These are phyloP conservation scores for Epichloe sp. DNA, from an alignment of 2,329 filamentous ascomycete genomes.

Conservation along the genomic window DNA sequence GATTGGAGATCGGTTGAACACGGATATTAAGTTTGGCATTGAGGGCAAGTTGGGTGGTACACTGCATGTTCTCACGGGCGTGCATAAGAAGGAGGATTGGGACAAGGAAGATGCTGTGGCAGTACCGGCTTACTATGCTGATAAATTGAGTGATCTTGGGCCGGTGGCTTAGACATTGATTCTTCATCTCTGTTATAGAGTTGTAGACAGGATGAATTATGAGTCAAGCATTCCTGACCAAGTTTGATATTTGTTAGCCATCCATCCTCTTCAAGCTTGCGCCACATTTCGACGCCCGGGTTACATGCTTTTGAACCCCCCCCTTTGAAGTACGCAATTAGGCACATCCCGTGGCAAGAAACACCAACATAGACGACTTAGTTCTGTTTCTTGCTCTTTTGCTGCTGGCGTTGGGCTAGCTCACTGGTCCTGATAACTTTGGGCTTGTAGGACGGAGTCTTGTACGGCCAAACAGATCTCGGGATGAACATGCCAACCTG, in stretches of 20 bases:
- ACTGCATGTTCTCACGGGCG: conserved; percentile 79
- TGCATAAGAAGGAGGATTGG: conserved; percentile 75
- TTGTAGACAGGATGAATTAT: background rate
- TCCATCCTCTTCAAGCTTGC: background rate
- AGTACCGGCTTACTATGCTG: conserved; percentile 71
- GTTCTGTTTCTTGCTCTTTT: conserved; percentile 26
- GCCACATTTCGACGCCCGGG: background rate
- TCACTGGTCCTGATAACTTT: conserved; percentile 40
- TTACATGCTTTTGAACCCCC: background rate
- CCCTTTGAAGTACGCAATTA: background rate
- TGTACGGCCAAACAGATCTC: conserved; percentile 31
- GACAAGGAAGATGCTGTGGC: conserved; percentile 53
- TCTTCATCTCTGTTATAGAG: conserved; percentile 1
- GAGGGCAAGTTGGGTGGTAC: conserved; percentile 86
- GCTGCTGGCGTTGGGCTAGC: conserved; percentile 30
- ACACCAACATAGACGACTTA: conserved; percentile 2
- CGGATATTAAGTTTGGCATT: conserved; percentile 90
- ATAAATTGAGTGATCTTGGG: conserved; percentile 66
- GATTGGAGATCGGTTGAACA: conserved; percentile 88
- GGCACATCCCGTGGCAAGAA: background rate
- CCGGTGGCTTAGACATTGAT: conserved; percentile 11
- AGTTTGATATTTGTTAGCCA: background rate
- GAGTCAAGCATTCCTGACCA: background rate
- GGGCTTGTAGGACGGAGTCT: conserved; percentile 22
- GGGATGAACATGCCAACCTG: conserved; percentile 78